A percentile compares a stretch with the other conserved stretches of the same genome.
These are phyloP conservation scores for Termitomyces sp. DNA, from an alignment of 768 basidiomycete genomes.

Conservation along the genomic window DNA sequence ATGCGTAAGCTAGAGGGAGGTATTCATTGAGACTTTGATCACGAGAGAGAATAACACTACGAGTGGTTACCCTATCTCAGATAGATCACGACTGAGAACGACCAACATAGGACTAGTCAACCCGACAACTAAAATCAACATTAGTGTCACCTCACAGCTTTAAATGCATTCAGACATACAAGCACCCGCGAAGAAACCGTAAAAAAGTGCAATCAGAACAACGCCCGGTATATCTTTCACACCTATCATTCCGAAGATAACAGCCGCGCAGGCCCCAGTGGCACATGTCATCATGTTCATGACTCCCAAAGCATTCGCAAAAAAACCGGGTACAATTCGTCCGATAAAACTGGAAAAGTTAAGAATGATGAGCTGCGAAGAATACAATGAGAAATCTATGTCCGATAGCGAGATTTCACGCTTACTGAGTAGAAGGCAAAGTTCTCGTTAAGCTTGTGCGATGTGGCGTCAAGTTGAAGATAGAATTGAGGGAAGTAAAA, in stretches of 20 bases:
- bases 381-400: background rate
- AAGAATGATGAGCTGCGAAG: constrained; percentile 20
- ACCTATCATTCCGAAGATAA: constrained; percentile 34
- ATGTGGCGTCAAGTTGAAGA: constrained; percentile 32
- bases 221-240: constrained; percentile 26
- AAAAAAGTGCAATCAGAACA: constrained; percentile 34
- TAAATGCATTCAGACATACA: constrained; percentile 10
- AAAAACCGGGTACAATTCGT: constrained; percentile 18
- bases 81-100: background rate
- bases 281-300: constrained; percentile 24
- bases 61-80: background rate
- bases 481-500: constrained; percentile 34
- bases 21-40: no score
- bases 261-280: constrained; percentile 21
- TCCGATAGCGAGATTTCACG: background rate
- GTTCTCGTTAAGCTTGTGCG: constrained; percentile 25
- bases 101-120: constrained; percentile 2
- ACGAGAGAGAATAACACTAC: background rate
- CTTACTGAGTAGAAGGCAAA: constrained; percentile 28
- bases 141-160: background rate
- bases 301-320: constrained; percentile 19
- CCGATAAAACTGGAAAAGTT: constrained; percentile 21
- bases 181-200: constrained; percentile 37
- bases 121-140: background rate
- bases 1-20: background rate